Conservation (phyloP, 768 basidiomycete genomes). For the Naganishia onofrii region DNA sequence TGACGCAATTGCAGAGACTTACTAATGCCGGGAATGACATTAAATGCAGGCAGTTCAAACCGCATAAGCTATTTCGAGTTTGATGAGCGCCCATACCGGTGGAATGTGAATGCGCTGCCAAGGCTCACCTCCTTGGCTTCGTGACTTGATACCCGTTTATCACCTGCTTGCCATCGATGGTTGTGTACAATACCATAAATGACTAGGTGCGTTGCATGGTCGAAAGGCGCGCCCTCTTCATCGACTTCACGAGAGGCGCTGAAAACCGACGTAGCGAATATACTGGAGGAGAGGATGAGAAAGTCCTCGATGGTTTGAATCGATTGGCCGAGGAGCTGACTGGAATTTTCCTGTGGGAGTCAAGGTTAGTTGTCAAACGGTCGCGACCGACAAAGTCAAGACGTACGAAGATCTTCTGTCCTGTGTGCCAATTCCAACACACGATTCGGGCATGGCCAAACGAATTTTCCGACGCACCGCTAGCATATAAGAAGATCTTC, state of each 20-base stretch:
- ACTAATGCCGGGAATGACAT: conserved; percentile 18
- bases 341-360: background rate
- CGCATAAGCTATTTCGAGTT: background rate
- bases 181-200: background rate
- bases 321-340: background rate
- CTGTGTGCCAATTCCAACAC: conserved; percentile 33
- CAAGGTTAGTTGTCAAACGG: background rate
- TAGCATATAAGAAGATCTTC: conserved; percentile 26
- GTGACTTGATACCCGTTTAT: background rate
- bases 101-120: background rate
- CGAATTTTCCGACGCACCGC: background rate
- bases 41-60: conserved; percentile 21
- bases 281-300: conserved; percentile 16
- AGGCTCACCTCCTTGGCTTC: background rate
- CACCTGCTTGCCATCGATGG: background rate
- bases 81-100: background rate
- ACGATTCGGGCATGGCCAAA: conserved; percentile 21
- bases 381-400: background rate
- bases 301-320: conserved; percentile 29
- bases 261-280: conserved; percentile 9
- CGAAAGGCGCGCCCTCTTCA: conserved; percentile 3
- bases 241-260: background rate
- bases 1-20: background rate
- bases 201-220: conserved; percentile 2
- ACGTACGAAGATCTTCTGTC: conserved; percentile 31